phyloP scores from a whole-genome alignment of 2,329 filamentous ascomycete species.

The Hypomyces perniciosus region DNA sequence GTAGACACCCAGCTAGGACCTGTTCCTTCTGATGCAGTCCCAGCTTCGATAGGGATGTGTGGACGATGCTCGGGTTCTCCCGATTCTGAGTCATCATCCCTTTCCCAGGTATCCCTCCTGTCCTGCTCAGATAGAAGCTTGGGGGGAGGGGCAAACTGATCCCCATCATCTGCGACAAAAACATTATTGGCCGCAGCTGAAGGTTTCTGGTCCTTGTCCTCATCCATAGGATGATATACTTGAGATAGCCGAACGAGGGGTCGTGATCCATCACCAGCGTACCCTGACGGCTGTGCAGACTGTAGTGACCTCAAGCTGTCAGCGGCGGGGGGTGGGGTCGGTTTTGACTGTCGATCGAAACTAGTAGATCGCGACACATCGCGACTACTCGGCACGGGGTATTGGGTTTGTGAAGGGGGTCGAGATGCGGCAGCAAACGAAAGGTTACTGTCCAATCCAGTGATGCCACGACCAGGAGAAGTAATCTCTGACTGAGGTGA shows the following conservation, averaged over 20 bases:
- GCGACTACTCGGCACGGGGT: neutral
- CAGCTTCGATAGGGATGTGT: neutral
- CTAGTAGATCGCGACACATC: slow-evolving; percentile 6
- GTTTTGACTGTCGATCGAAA: slow-evolving; percentile 6
- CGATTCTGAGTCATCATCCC: slow-evolving; percentile 5
- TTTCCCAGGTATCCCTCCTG: slow-evolving; percentile 11
- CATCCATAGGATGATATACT: slow-evolving; percentile 66
- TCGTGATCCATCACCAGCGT: slow-evolving; percentile 38
- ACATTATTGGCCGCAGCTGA: slow-evolving; percentile 52
- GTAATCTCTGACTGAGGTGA: slow-evolving; percentile 9
- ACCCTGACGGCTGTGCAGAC: neutral
- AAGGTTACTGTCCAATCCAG: slow-evolving; percentile 1
- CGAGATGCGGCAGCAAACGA: slow-evolving; percentile 6
- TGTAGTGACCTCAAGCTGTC: neutral
- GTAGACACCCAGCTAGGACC: too few relatives aligned
- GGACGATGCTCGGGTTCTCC: neutral
- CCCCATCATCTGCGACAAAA: slow-evolving; percentile 29
- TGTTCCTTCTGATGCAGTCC: too few relatives aligned
- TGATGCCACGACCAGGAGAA: neutral
- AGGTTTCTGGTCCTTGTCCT: slow-evolving; percentile 57
- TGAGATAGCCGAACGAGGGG: slow-evolving; percentile 69
- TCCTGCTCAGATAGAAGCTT: slow-evolving; percentile 1
- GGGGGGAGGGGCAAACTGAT: slow-evolving; percentile 23
- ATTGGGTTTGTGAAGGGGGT: slow-evolving; percentile 3
- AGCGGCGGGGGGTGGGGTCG: slow-evolving; percentile 1